Evolutionary conservation across 805 yeast species (phyloP).

Genomic region (Ogataea polymorpha): DNA sequence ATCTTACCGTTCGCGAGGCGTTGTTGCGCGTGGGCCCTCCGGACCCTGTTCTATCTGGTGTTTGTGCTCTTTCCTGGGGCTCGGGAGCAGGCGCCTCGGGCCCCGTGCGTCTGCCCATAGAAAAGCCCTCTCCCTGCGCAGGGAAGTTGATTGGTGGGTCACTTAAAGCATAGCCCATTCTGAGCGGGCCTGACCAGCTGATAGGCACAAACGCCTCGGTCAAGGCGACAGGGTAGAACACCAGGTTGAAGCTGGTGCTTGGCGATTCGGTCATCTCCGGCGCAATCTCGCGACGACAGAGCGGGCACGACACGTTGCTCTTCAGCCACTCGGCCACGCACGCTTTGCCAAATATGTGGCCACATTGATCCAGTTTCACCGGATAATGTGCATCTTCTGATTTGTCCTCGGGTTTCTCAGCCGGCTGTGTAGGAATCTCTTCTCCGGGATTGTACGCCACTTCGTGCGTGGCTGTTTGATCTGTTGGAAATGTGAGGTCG

Average conservation of each 20-base stretch:
- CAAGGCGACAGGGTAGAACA: conserved; percentile 29
- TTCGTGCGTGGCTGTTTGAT: conserved; percentile 26
- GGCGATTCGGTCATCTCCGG: conserved; percentile 21
- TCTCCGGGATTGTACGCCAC: conserved; percentile 9
- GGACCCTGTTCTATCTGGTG: conserved; percentile 10
- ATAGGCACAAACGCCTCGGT: conserved; percentile 31
- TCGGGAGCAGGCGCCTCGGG: conserved; percentile 11
- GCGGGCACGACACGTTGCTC: conserved; percentile 71
- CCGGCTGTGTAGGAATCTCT: conserved; percentile 2
- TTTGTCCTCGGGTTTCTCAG: conserved; percentile 1
- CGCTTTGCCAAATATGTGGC: conserved; percentile 75
- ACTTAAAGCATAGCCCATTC: conserved; percentile 16
- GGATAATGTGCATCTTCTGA: conserved; percentile 50
- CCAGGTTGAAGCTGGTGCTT: conserved; percentile 7
- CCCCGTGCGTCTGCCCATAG: conserved; percentile 29
- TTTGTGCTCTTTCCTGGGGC: conserved; percentile 3
- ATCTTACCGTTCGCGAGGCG: conserved; percentile 8
- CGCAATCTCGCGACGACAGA: conserved; percentile 62
- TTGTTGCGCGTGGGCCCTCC: conserved; percentile 19
- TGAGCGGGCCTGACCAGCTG: conserved; percentile 28
- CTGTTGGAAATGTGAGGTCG: conserved; percentile 26
- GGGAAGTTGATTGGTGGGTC: conserved; percentile 32
- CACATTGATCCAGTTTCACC: conserved; percentile 67
- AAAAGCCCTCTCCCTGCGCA: conserved; percentile 24
- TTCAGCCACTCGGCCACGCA: conserved; percentile 81